These are phyloP conservation scores for Myrmaecium sp. DNA, from an alignment of 2,329 filamentous ascomycete genomes.

Conservation along the genomic window DNA sequence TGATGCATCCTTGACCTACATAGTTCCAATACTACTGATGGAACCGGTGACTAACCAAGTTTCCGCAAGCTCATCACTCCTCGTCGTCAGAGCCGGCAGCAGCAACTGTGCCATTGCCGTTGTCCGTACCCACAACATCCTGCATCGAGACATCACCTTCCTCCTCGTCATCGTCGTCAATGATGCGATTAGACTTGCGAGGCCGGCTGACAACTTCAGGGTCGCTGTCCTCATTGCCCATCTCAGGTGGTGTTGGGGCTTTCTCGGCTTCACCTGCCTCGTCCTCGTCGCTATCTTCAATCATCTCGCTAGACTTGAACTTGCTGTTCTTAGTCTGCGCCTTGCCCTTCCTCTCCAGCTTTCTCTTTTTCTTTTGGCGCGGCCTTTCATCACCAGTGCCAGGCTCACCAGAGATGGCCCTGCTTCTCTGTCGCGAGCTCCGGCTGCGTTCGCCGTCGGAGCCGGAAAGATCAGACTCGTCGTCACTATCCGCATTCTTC, in stretches of 20 bases:
- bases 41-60: too few relatives aligned
- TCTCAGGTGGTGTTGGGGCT: too few relatives aligned
- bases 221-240: too few relatives aligned
- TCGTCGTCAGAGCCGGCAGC: too few relatives aligned
- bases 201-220: too few relatives aligned
- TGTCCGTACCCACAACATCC: conserved; percentile 4
- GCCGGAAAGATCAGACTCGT: conserved; percentile 24
- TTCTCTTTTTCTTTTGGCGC: conserved; percentile 42
- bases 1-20: too few relatives aligned
- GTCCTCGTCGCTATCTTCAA: conserved; percentile 53
- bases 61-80: too few relatives aligned
- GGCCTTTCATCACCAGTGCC: conserved; percentile 42
- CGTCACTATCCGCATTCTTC: conserved; percentile 35
- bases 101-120: conserved; percentile 2
- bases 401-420: conserved; percentile 20
- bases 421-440: conserved; percentile 17
- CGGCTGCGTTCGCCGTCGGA: conserved; percentile 19
- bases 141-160: conserved; percentile 4
- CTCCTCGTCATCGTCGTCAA: conserved; percentile 7
- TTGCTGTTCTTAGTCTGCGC: conserved; percentile 34
- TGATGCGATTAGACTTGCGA: conserved; percentile 4
- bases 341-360: conserved; percentile 36
- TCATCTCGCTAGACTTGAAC: conserved; percentile 73
- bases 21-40: too few relatives aligned
- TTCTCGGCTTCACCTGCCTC: too few relatives aligned